phyloP scores from a whole-genome alignment of 208 protist genomes.

The Phytomonas francai region DNA sequence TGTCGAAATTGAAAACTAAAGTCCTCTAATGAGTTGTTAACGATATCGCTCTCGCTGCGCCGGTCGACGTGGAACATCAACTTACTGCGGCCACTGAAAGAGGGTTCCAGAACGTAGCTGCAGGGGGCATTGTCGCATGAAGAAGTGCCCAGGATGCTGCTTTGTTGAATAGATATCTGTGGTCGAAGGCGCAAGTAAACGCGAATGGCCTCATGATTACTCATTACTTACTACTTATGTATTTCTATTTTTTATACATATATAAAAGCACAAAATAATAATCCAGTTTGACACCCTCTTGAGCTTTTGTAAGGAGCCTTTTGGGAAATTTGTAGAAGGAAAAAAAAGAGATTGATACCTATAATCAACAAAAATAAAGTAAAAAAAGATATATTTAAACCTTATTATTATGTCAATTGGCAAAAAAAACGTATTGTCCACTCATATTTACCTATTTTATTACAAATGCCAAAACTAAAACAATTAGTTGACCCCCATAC shows the following conservation, averaged over 20 bases:
- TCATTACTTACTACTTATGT: slow-evolving; percentile 7
- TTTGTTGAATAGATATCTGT: slow-evolving; percentile 38
- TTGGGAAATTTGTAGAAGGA: background rate
- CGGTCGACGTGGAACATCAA: slow-evolving; percentile 39
- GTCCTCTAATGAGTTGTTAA: slow-evolving; percentile 71
- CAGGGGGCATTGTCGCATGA: slow-evolving; percentile 1
- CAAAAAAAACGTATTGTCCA: background rate
- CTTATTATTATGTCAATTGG: background rate
- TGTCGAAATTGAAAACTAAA: slow-evolving; percentile 69
- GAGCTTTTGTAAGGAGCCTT: slow-evolving; percentile 1
- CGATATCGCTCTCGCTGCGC: slow-evolving; percentile 26
- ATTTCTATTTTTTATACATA: background rate
- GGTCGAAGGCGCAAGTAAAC: slow-evolving; percentile 78
- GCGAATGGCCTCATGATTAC: slow-evolving; percentile 48
- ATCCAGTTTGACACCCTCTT: background rate
- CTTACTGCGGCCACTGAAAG: slow-evolving; percentile 28
- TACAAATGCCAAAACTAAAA: background rate
- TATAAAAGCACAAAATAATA: background rate
- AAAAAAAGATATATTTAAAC: background rate
- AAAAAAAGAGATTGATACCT: slow-evolving; percentile 1
- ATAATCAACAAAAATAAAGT: slow-evolving; percentile 1
- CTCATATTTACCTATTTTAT: background rate
- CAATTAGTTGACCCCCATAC: background rate
- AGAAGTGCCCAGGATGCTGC: slow-evolving; percentile 26
- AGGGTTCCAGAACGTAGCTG: slow-evolving; percentile 33